Base-by-base conservation (phyloP, 2,329 filamentous ascomycete species). In the Beauveria asiatica region DNA sequence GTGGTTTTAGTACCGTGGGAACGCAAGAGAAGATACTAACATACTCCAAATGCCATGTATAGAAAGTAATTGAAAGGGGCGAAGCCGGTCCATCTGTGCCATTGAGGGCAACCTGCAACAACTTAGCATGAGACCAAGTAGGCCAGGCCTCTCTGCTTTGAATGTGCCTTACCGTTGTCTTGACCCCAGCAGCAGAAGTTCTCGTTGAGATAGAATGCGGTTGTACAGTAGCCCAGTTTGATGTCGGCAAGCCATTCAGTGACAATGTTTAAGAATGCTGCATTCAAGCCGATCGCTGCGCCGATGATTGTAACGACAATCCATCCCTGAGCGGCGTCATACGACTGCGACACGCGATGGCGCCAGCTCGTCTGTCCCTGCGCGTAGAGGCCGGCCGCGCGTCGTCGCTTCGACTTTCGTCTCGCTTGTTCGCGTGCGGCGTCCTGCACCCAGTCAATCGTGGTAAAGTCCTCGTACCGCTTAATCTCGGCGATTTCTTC, bases 371-470 rank as follows among this genome's bases (percentile, higher is more conserved):
- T 76, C 63, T 85, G 80, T 37, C 87, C 84, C 39, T 84, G 80
- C 64, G 90, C 86, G 73, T 89, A 89, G 63, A 89, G 85, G 45
- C 87, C 86, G 2, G 83, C 85, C 7, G 87, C 85, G 67, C 87
- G 85, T 72, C 85, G 87, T 68, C 89, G 83, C 66, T 88, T 83
- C 52, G 88, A 83, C 68, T 90, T 90, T 63, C 93, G 85, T 59
- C 92, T 85, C 51, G 90, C 79, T 71, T 96, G 90, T 73, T 97
- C 94, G 64, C 92, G 88, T 39, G 92, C 88, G 11, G 93, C 92
- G 82, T 99, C 94, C 73, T 99, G 93, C 0, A 99, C 93, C 94
- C 94, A 99, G 75, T 99, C 94, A 82, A 94, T 94, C 1, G 94
- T 99, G 6, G 92, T 96, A 72, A 99, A 99, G 75, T 99, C 94